A percentile compares a stretch with the other conserved stretches of the same genome.
These are phyloP conservation scores for Melaleuca quinquenervia DNA, from an alignment of 345 rosid genomes.

Conservation along the genomic window DNA sequence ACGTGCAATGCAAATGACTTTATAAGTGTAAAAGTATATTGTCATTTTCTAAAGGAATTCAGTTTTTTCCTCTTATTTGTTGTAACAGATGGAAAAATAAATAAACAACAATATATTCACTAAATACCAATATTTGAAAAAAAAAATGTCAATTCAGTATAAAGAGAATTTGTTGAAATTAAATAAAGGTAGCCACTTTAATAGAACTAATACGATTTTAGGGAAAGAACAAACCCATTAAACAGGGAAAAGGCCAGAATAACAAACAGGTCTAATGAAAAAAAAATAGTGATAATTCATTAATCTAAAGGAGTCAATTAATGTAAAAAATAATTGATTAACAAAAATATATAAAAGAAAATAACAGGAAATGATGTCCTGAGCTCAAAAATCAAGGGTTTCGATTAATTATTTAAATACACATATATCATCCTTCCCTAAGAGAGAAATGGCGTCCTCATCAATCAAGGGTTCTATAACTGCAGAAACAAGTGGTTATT, in stretches of 20 bases:
- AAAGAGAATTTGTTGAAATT: neutral
- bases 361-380: no score
- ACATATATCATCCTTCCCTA: no score
- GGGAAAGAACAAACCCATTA: neutral
- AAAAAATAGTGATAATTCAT: no score
- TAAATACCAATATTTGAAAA: neutral
- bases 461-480: no score
- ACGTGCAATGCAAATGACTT: neutral
- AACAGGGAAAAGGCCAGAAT: neutral
- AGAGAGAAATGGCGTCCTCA: no score
- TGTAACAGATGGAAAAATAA: neutral
- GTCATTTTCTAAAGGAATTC: neutral
- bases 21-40: neutral
- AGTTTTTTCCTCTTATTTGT: neutral
- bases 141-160: neutral
- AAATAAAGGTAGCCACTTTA: neutral
- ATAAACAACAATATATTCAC: neutral
- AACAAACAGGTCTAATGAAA: neutral
- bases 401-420: no score
- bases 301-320: no score
- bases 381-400: no score
- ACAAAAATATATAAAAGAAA: no score
- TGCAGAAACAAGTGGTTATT: no score
- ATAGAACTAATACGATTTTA: neutral
- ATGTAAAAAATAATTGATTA: no score